A percentile compares a stretch with the other conserved stretches of the same genome.
phyloP scores from a whole-genome alignment of 768 basidiomycete genomes.

The Candolleomyces eurysporus region DNA sequence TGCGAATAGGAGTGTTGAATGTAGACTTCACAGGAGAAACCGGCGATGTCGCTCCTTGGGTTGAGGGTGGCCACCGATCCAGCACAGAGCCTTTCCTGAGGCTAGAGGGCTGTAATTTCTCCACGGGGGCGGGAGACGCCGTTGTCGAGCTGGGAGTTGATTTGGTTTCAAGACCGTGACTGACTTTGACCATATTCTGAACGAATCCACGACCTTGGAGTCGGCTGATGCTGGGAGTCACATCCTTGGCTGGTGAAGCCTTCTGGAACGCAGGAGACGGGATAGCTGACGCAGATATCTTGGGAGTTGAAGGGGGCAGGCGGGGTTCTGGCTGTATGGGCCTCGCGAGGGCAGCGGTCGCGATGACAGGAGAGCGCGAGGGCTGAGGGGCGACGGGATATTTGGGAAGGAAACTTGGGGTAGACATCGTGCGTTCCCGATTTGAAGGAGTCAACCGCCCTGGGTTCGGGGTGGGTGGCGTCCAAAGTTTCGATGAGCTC shows the following conservation, averaged over 20 bases:
- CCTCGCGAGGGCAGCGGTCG: constrained; percentile 46
- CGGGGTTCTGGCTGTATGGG: constrained; percentile 52
- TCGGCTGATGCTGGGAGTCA: constrained; percentile 78
- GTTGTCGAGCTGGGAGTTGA: constrained; percentile 24
- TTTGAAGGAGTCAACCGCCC: constrained; percentile 7
- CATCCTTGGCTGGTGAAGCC: constrained; percentile 58
- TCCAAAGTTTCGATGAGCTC: neutral
- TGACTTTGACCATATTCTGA: constrained; percentile 76
- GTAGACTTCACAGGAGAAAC: constrained; percentile 43
- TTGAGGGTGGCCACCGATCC: constrained; percentile 64
- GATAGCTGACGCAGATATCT: constrained; percentile 39
- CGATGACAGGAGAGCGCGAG: constrained; percentile 32
- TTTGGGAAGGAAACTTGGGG: constrained; percentile 14
- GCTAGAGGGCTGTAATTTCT: constrained; percentile 28
- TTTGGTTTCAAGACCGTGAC: constrained; percentile 45
- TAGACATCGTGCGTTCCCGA: constrained; percentile 17
- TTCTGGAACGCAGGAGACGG: constrained; percentile 62
- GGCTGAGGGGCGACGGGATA: constrained; percentile 16
- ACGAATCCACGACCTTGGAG: constrained; percentile 86
- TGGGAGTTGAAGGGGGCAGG: constrained; percentile 39
- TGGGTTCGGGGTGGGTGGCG: constrained; percentile 10
- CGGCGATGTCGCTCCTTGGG: constrained; percentile 25
- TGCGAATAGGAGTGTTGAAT: neutral
- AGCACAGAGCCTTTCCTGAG: constrained; percentile 56
- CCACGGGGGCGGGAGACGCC: constrained; percentile 28